Percentiles rank a stretch among this genome's conserved stretches.
phyloP scores from a whole-genome alignment of 208 protist genomes.

The Sergeia podlipaevii region DNA sequence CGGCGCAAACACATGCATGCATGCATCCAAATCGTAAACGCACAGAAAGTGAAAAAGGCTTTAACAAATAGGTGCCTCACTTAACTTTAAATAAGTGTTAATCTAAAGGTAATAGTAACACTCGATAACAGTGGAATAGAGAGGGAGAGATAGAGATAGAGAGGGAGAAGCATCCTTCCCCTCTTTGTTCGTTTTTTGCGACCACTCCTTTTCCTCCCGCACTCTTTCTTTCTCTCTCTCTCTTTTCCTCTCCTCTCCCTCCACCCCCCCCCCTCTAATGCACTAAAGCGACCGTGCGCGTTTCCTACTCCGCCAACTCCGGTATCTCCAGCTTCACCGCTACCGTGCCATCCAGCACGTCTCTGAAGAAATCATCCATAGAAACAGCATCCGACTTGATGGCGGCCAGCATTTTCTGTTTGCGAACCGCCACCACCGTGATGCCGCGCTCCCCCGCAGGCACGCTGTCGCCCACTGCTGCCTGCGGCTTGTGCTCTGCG shows the following conservation, averaged over 20 bases:
- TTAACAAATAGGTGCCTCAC: no score
- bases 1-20: no score
- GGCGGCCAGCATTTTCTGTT: conserved; percentile 38
- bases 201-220: neutral
- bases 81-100: no score
- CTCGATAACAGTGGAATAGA: no score
- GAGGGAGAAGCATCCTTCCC: neutral
- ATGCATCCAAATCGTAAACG: no score
- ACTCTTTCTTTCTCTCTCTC: neutral
- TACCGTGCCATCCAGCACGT: conserved; percentile 58
- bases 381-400: conserved; percentile 37
- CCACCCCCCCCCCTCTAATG: neutral
- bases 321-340: conserved; percentile 26
- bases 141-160: neutral
- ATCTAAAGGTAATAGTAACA: conserved; percentile 5
- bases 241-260: no score
- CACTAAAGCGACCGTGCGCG: neutral
- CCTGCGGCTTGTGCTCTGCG: conserved; percentile 9
- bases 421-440: conserved; percentile 48
- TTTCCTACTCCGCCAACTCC: conserved; percentile 3
- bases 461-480: neutral
- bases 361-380: conserved; percentile 42
- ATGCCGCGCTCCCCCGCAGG: conserved; percentile 16
- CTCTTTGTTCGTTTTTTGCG: conserved; percentile 8
- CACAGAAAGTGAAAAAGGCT: no score